These are phyloP conservation scores for Crithidia brevicula DNA, from an alignment of 208 protist species.

Conservation along the genomic window DNA sequence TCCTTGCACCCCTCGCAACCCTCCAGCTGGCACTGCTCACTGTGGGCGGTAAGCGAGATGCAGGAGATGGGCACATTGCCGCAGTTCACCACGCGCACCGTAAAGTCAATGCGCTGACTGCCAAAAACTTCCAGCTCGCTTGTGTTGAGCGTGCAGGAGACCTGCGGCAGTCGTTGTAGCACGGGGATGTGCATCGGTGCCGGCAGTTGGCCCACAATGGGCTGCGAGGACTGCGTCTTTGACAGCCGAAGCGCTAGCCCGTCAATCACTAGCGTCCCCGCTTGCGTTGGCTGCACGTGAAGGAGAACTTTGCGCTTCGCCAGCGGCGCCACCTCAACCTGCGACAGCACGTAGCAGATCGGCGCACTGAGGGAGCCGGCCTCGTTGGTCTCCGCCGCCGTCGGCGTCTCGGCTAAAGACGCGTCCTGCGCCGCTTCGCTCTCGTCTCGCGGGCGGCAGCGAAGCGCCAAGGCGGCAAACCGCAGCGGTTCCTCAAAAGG, in stretches of 20 bases:
- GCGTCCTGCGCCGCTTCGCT: not conserved
- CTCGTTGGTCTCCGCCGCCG: not conserved
- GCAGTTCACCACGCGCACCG: slow-evolving; percentile 74
- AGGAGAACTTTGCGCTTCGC: slow-evolving; percentile 58
- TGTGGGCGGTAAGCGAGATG: slow-evolving; percentile 81
- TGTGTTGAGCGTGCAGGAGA: slow-evolving; percentile 73
- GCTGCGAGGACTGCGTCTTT: slow-evolving; percentile 43
- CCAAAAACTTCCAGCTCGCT: slow-evolving; percentile 85
- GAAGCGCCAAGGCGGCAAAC: slow-evolving; percentile 61
- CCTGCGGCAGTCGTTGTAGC: slow-evolving; percentile 70
- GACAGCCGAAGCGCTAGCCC: slow-evolving; percentile 57
- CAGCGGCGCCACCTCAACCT: slow-evolving; percentile 54
- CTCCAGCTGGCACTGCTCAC: slow-evolving; percentile 82
- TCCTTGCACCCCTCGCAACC: slow-evolving; percentile 85
- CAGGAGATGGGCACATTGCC: slow-evolving; percentile 62
- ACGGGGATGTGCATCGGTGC: slow-evolving; percentile 68
- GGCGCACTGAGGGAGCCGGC: slow-evolving; percentile 43
- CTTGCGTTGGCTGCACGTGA: slow-evolving; percentile 66
- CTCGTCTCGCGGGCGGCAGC: slow-evolving; percentile 38
- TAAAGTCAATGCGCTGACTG: slow-evolving; percentile 73
- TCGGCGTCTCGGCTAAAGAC: not conserved
- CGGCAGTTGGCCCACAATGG: slow-evolving; percentile 38
- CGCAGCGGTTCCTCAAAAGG: slow-evolving; percentile 53
- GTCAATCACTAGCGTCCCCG: slow-evolving; percentile 70
- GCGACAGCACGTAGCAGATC: slow-evolving; percentile 64